Evolutionary conservation across 2,329 filamentous ascomycete species (phyloP), one percentile per base, ranked within the genome.

Genomic region (Phialophora verrucosa): DNA sequence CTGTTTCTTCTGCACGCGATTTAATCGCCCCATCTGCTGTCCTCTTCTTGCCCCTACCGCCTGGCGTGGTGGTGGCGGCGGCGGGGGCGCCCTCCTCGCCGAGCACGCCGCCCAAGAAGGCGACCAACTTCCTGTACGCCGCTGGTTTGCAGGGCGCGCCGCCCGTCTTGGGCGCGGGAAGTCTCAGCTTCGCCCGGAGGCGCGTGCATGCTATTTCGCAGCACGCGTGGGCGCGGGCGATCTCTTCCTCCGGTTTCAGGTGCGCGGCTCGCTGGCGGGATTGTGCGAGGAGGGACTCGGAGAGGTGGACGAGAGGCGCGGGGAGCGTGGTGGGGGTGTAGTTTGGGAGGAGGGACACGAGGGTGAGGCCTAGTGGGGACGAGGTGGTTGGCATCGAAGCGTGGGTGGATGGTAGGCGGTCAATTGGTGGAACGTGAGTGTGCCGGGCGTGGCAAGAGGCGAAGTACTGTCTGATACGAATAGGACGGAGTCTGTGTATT

Each of bases 201-300:
- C 92, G 87, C 73, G 94, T 92, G 75, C 93, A 98, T 23, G 95
- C 95, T 67, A 99, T 86, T 78, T 97, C 90, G 14, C 91, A 91
- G 76, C 93, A 97, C 3, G 90, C 91, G 77, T 95, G 95, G 4
- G 87, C 84, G 23, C 93, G 86, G n/a, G 90, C 92, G 70, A 95
- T 88, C 77, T 97, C 93, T 77, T 97, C 93, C 63, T 96, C 92
- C 2, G 88, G 85, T 76, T 93, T 96, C 61, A 97, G 83, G 17
- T 86, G 90, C 74, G 87, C 89, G 58, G 91, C 92, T 73, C 88
- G 89, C 74, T 88, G 87, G 38, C 91, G 88, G 12, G 92, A 96
- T 77, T 95, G 92, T 1, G 91, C 89, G 53, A 96, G 85, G 6
- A 96, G 82, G 8, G 90, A 92, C 59, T 84, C 83, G 0, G 92